Evolutionary conservation across 805 yeast genomes (phyloP), one percentile per base, ranked within the genome.

Genomic region (Pichia membranifaciens): DNA sequence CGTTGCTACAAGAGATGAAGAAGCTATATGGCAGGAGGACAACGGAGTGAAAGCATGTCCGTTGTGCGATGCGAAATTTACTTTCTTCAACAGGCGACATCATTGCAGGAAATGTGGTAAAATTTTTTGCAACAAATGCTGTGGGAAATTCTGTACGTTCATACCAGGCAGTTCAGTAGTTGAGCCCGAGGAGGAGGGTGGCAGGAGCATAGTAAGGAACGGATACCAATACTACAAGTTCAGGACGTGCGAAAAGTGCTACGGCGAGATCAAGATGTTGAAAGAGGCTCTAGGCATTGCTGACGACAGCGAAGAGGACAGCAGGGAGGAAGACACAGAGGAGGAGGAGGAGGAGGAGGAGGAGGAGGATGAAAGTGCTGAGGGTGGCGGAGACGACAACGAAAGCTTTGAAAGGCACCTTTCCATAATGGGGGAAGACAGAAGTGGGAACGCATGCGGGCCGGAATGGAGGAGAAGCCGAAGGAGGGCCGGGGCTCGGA

Each of bases 91-190:
- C 59, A 72, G 96, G 48, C 74, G 89, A 47, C 96, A 87, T 65
- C 96, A 87, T 62, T 87, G 96, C 63, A 72, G 93, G 44, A 72
- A 68, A 49, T 87, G 96, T 66, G 96, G 96, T 3, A 70, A 79
- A 31, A 82, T 88, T 0, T 86, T 83, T 16, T 87, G 96, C 64
- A 82, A 79, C 28, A 57, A 61, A 35, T 87, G 96, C 58, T 81
- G 91, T 6, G 60, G 68, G 8, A 70, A 75, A 20, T 63, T 65
- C 37, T 71, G 78, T 6, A 68, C 72, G 31, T 84, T 82, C 59
- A 70, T 81, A 39, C 78, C 85, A 10, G 73, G 77, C 37, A 76
- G 85, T 0, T 70, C 73, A 52, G 78, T 83, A 8, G 82, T 79
- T 3, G 83, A 78, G 57, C 38, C 51, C 4, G 42, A 34, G 13